These are phyloP conservation scores for Adansonia rubrostipa DNA, from an alignment of 441 rosid genomes.

Conservation along the genomic window DNA sequence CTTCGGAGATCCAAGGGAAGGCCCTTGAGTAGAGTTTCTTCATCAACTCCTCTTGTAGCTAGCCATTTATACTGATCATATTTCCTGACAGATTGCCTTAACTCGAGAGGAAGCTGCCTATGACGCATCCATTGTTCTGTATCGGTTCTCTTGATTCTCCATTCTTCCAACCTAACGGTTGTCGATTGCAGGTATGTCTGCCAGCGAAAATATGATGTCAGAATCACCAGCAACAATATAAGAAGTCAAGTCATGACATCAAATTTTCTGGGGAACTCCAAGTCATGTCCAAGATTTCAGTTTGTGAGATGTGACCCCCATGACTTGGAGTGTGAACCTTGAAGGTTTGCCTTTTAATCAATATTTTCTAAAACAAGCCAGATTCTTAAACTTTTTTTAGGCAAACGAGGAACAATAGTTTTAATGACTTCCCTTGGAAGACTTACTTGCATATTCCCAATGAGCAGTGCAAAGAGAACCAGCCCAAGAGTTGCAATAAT, in stretches of 20 bases:
- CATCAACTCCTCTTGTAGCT: conserved; percentile 92
- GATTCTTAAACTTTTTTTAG: neutral
- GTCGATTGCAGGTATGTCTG: conserved; percentile 87
- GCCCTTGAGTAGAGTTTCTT: conserved; percentile 70
- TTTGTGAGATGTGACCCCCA: no score
- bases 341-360: neutral
- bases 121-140: conserved; percentile 94
- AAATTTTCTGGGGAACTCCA: neutral
- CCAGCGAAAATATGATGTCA: conserved; percentile 27
- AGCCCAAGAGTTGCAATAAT: conserved; percentile 72
- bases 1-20: conserved; percentile 84
- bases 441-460: conserved; percentile 89
- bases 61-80: conserved; percentile 86
- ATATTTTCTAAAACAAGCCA: neutral
- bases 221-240: neutral
- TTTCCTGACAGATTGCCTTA: conserved; percentile 67
- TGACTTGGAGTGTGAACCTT: no score
- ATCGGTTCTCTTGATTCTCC: conserved; percentile 88
- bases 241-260: neutral
- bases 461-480: conserved; percentile 85
- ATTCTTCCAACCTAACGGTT: conserved; percentile 80
- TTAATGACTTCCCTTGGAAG: neutral
- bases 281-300: neutral
- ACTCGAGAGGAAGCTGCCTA: conserved; percentile 74
- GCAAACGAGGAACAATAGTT: neutral